phyloP scores from a whole-genome alignment of 2,329 filamentous ascomycete species.

The Capronia coronata region DNA sequence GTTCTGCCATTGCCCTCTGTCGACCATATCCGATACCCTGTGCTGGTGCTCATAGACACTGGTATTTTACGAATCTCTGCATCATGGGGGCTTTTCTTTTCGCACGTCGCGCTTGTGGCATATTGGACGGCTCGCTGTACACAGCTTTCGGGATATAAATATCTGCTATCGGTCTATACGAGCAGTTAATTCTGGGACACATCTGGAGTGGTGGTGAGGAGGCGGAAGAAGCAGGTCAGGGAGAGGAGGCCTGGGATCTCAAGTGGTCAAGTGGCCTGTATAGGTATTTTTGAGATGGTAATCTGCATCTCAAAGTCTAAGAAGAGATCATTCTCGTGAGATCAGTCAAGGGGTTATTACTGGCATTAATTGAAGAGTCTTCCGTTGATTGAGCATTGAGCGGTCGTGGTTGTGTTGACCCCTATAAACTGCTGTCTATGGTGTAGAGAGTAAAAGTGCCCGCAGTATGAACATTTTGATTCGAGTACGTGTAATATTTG shows the following conservation, averaged over 20 bases:
- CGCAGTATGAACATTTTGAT: no score
- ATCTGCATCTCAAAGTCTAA: neutral
- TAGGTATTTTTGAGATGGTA: neutral
- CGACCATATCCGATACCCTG: neutral
- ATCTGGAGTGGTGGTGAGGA: neutral
- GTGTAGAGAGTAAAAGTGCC: no score
- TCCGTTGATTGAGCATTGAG: no score
- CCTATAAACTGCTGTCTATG: no score
- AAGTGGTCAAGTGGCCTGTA: neutral
- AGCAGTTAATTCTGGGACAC: neutral
- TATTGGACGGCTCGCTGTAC: neutral
- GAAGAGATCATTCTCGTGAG: no score
- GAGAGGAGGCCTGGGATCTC: neutral
- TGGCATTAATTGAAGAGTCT: no score
- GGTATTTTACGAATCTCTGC: slow-evolving; percentile 1
- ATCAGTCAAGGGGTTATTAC: no score
- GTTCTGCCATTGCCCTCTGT: neutral
- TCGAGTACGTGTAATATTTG: no score
- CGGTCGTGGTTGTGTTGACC: no score
- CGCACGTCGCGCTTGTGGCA: no score
- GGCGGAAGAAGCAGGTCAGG: neutral
- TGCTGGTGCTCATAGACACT: neutral
- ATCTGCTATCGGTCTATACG: neutral
- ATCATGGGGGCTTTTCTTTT: neutral
- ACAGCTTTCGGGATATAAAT: slow-evolving; percentile 1